Conservation (phyloP, 345 rosid species). For the Camelina sativa region DNA sequence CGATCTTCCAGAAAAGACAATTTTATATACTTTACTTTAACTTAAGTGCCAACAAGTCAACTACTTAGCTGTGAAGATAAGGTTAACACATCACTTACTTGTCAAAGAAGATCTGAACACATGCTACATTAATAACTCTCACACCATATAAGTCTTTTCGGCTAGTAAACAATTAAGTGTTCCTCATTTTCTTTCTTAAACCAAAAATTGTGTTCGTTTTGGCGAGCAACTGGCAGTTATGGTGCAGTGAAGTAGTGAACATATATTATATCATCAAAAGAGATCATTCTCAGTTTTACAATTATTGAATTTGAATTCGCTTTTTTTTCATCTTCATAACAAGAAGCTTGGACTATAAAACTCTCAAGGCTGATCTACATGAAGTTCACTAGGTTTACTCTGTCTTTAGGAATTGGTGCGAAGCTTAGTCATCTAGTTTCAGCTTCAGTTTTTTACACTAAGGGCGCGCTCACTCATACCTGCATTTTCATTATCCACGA, state of each 20-base stretch:
- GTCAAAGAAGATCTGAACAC: not conserved
- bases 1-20: not conserved
- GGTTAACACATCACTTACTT: not conserved
- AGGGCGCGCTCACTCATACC: not conserved
- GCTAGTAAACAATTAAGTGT: not conserved
- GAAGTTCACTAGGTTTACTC: not conserved
- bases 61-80: slow-evolving; percentile 3
- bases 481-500: not conserved
- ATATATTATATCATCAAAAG: too few species aligned
- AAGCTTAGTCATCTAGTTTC: not conserved
- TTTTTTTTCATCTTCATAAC: too few species aligned
- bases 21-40: not conserved
- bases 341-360: not conserved
- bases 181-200: not conserved
- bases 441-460: not conserved
- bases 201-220: not conserved
- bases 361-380: not conserved
- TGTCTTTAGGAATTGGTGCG: not conserved
- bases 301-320: too few species aligned
- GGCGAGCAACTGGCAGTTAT: not conserved
- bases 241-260: too few species aligned
- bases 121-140: not conserved
- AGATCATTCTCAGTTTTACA: too few species aligned
- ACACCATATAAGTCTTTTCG: not conserved
- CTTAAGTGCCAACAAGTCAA: not conserved